Base-by-base conservation (phyloP, 2,329 filamentous ascomycete species). In the Falciphora oryzae region DNA sequence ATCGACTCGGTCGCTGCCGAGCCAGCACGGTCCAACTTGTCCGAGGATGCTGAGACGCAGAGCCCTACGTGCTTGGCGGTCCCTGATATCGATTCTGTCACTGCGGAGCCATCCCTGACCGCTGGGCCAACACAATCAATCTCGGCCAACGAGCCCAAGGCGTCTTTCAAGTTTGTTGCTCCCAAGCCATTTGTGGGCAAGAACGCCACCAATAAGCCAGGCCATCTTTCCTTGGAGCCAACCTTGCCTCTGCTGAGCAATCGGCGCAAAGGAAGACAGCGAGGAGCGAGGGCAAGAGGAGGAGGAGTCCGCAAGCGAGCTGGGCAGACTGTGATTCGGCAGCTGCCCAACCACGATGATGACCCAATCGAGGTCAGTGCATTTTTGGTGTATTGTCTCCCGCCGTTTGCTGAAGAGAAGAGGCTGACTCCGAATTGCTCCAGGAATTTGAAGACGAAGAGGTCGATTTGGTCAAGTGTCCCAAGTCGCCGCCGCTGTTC, bases 171-270 rank as follows among this genome's bases (percentile, higher is more conserved):
- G 28, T 74, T 74, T 63, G 68, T 66, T 18, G 70, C 65, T 29
- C 72, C 73, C 14, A 74, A 69, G 65, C 65, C 68, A 1, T 74
- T 74, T 62, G 65, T 73, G 2, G 73, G 73, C 10, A 73, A 66
- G 53, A 66, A 68, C n/a, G 70, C 70, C 14, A 62, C 32, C 18
- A n/a, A 25, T 56, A 59, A 27, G 25, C 64, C 53, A 38, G 58
- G 3, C 5, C 25, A 38, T 50, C 18, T 28, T 18, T 25, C 35
- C 29, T 25, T 22, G 22, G 22, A 56, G 27, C 38, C n/a, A 18
- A 14, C 27, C 28, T n/a, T n/a, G 28, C 32, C 29, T 62, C 25
- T 53, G 44, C 22, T n/a, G 44, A 4, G 44, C 44, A 53, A 53
- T n/a, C 44, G 10, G 44, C 6, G n/a, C 22, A 8, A 53, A 53